Evolutionary conservation across 1,284 basidiomycete genomes (phyloP).

Genomic region (Sporisorium iseilematis-ciliati): DNA sequence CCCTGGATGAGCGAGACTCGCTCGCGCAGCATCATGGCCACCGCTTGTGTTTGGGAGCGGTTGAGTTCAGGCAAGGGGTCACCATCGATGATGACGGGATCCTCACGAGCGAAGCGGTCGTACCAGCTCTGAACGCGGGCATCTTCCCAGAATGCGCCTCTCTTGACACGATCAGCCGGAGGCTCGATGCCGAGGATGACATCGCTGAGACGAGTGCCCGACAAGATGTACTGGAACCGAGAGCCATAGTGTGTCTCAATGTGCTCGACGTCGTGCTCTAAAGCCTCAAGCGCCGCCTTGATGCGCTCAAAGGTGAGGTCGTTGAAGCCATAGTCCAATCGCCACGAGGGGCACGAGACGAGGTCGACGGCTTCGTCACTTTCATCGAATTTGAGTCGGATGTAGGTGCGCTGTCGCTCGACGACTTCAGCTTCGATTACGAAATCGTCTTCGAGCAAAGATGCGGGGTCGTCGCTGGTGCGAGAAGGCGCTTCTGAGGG

Average conservation of each 20-base stretch:
- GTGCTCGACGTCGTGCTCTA: conserved; percentile 76
- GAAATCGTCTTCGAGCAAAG: conserved; percentile 16
- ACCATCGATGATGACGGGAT: conserved; percentile 79
- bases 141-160: conserved; percentile 76
- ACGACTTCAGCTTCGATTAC: conserved; percentile 59
- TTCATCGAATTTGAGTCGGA: conserved; percentile 60
- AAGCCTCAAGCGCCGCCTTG: conserved; percentile 76
- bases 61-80: conserved; percentile 84
- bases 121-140: conserved; percentile 69
- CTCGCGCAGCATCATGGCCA: conserved; percentile 87
- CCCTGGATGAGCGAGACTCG: conserved; percentile 87
- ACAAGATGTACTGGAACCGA: conserved; percentile 52
- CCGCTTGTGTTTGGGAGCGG: conserved; percentile 81
- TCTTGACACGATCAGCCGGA: conserved; percentile 74
- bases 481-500: conserved; percentile 15
- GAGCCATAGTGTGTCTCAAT: conserved; percentile 50
- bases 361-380: conserved; percentile 53
- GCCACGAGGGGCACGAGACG: conserved; percentile 65
- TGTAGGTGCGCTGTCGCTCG: conserved; percentile 43
- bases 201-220: conserved; percentile 59
- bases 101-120: conserved; percentile 70
- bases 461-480: not conserved
- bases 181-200: conserved; percentile 73
- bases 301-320: conserved; percentile 79
- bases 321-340: conserved; percentile 79